Conservation (phyloP, 805 yeast genomes). For the Metschnikowia matae region DNA sequence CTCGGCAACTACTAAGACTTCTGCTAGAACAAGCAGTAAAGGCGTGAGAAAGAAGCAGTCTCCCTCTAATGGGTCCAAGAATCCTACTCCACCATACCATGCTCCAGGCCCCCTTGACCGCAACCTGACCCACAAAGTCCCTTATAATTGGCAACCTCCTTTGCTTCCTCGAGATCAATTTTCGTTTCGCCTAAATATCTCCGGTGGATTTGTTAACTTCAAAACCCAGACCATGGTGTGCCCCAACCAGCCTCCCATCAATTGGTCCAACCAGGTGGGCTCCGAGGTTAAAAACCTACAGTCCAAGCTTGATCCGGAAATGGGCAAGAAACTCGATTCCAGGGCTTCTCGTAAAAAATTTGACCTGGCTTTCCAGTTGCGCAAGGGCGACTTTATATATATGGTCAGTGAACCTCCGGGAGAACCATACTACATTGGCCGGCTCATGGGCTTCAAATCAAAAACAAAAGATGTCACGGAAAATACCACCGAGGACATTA, state of each 20-base stretch:
- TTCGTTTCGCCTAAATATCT: conserved; percentile 39
- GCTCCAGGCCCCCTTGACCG: not conserved
- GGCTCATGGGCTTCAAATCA: conserved; percentile 64
- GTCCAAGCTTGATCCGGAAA: conserved; percentile 7
- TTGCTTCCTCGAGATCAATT: conserved; percentile 34
- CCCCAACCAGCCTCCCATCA: conserved; percentile 26
- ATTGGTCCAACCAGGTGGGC: conserved; percentile 2
- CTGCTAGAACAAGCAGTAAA: conserved; percentile 1
- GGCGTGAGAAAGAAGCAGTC: not conserved
- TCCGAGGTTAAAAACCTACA: conserved; percentile 10
- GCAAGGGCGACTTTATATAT: conserved; percentile 65
- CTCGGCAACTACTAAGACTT: conserved; percentile 1
- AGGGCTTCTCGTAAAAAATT: conserved; percentile 9
- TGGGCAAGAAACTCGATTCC: conserved; percentile 9
- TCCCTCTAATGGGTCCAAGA: conserved; percentile 4
- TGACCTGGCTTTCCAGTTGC: conserved; percentile 29
- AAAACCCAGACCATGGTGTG: conserved; percentile 35
- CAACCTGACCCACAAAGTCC: conserved; percentile 7
- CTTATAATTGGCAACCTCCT: conserved; percentile 49
- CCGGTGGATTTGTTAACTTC: conserved; percentile 39
- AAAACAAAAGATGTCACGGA: conserved; percentile 7
- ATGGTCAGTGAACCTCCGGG: conserved; percentile 91
- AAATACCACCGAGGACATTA: conserved; percentile 29
- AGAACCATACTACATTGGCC: conserved; percentile 87
- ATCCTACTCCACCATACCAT: conserved; percentile 5